phyloP scores from a whole-genome alignment of 129 eudicot genomes.

The Lonicera japonica region DNA sequence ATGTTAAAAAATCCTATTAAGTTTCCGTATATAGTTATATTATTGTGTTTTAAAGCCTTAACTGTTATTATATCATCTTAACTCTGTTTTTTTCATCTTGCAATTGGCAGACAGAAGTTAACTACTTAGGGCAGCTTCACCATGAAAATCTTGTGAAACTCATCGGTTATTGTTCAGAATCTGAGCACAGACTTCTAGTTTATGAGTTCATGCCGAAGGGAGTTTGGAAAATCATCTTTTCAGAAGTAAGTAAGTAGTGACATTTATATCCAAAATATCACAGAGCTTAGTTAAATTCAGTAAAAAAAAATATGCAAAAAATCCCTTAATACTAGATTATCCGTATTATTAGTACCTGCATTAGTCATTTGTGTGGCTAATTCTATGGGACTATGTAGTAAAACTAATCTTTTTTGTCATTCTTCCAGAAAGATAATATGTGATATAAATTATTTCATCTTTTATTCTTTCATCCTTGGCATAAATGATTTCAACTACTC shows the following conservation, averaged over 20 bases:
- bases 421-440: too few species aligned
- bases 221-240: constrained; percentile 58
- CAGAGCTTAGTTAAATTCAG: too few species aligned
- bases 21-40: not conserved
- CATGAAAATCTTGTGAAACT: constrained; percentile 66
- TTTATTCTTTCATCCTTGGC: too few species aligned
- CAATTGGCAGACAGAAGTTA: constrained; percentile 58
- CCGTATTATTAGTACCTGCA: too few species aligned
- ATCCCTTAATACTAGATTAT: too few species aligned
- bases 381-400: too few species aligned
- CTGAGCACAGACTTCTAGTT: constrained; percentile 49
- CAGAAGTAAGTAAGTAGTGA: constrained; percentile 49
- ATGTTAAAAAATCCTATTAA: constrained; percentile 7
- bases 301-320: too few species aligned
- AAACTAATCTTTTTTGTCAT: too few species aligned
- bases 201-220: constrained; percentile 77
- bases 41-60: not conserved
- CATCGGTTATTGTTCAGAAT: constrained; percentile 61
- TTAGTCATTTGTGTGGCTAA: too few species aligned
- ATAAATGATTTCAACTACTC: too few species aligned
- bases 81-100: not conserved
- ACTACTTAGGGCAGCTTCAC: constrained; percentile 55
- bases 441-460: too few species aligned
- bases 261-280: too few species aligned
- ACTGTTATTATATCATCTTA: not conserved